Evolutionary conservation across 179 eudicot genomes (phyloP).

Genomic region (Corrigiola litoralis): DNA sequence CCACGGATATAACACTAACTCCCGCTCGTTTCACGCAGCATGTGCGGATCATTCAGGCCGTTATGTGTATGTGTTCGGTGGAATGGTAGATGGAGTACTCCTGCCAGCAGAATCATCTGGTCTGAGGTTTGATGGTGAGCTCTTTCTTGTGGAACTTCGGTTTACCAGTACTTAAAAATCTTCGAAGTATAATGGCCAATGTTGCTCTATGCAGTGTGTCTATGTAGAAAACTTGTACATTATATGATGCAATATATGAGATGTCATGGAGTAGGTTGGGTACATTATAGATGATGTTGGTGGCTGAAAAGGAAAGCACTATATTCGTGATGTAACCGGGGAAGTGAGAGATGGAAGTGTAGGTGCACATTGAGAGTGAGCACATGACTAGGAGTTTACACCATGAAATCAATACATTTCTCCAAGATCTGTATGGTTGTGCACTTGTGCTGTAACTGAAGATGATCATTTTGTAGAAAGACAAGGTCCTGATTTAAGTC

Average conservation of each 20-base stretch:
- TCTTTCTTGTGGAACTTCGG: constrained; percentile 67
- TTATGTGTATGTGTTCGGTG: constrained; percentile 69
- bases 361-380: too few species aligned
- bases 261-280: constrained; percentile 1
- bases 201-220: background rate
- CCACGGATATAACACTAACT: constrained; percentile 46
- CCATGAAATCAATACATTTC: too few species aligned
- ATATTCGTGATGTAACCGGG: background rate
- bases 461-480: too few species aligned
- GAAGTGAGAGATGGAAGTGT: background rate
- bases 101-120: constrained; percentile 65
- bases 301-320: background rate
- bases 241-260: constrained; percentile 1
- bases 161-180: too few species aligned
- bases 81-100: constrained; percentile 78
- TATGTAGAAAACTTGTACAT: background rate
- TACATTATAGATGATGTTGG: background rate
- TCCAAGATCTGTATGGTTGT: background rate
- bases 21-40: constrained; percentile 85
- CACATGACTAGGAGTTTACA: too few species aligned
- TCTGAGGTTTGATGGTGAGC: constrained; percentile 69
- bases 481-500: background rate
- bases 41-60: constrained; percentile 81
- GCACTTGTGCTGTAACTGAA: too few species aligned
- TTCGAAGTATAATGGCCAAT: background rate